These are phyloP conservation scores for Apophysomyces sp. DNA, from an alignment of 371 early-diverging fungal species.

Conservation along the genomic window DNA sequence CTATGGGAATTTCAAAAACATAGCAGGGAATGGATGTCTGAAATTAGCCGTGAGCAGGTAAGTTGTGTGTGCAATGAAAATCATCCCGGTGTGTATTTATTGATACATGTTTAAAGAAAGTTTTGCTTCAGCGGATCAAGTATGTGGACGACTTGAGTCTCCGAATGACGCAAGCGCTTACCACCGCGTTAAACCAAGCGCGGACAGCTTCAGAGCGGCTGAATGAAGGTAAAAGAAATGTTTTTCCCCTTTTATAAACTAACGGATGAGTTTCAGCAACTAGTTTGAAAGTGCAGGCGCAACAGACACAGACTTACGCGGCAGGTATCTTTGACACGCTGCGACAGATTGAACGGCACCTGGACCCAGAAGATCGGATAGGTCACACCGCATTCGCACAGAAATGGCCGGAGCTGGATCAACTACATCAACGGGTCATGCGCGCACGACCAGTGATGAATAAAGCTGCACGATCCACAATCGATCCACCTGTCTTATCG, in stretches of 20 bases:
- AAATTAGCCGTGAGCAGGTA: conserved; percentile 20
- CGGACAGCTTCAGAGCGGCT: conserved; percentile 17
- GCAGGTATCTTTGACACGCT: conserved; percentile 19
- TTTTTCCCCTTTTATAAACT: background rate
- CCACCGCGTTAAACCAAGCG: conserved; percentile 19
- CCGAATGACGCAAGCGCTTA: conserved; percentile 8
- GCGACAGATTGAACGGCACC: background rate
- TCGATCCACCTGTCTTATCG: background rate
- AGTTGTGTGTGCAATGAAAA: background rate
- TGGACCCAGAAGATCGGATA: conserved; percentile 10
- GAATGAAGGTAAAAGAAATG: conserved; percentile 18
- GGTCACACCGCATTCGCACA: conserved; percentile 7
- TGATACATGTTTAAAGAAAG: background rate
- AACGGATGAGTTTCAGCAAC: background rate
- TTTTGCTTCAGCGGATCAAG: conserved; percentile 22
- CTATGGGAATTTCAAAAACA: conserved; percentile 19
- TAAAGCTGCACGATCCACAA: background rate
- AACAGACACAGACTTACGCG: background rate
- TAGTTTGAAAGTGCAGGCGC: conserved; percentile 16
- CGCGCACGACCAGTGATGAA: background rate
- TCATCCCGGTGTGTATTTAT: background rate
- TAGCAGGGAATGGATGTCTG: conserved; percentile 12
- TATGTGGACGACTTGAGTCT: conserved; percentile 29
- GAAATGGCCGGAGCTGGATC: conserved; percentile 11
- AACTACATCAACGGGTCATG: conserved; percentile 1